These are phyloP conservation scores for Penicillium sp. DNA, from an alignment of 2,329 filamentous ascomycete genomes.

Conservation along the genomic window DNA sequence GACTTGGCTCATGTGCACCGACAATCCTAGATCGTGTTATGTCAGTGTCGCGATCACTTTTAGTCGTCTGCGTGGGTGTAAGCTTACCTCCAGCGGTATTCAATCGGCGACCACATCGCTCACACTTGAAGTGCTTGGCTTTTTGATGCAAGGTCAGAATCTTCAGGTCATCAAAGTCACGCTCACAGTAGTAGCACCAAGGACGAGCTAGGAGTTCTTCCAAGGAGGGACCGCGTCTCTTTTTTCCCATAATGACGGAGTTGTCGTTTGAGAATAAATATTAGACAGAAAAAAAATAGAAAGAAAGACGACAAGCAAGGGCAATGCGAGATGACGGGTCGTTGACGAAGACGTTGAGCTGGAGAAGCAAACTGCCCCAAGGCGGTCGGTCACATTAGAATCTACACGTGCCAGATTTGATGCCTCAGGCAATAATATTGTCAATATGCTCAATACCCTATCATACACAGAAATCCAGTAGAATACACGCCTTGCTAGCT, in stretches of 20 bases:
- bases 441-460: constrained; percentile 8
- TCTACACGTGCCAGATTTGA: constrained; percentile 1
- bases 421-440: constrained; percentile 2
- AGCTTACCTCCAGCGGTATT: constrained; percentile 88
- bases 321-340: background rate
- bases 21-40: constrained; percentile 66
- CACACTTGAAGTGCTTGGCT: constrained; percentile 99
- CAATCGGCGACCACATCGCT: constrained; percentile 79
- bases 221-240: constrained; percentile 81
- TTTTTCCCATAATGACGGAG: constrained; percentile 70
- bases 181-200: constrained; percentile 99
- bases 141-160: constrained; percentile 97
- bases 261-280: background rate
- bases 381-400: background rate
- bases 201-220: constrained; percentile 84
- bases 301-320: background rate
- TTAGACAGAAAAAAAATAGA: background rate
- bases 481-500: constrained; percentile 10
- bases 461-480: constrained; percentile 13
- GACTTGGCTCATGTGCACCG: constrained; percentile 96
- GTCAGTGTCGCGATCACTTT: background rate
- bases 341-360: background rate
- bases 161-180: constrained; percentile 96
- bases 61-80: background rate
- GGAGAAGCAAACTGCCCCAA: background rate